Percentiles rank a stretch among this genome's conserved stretches.
Conservation (phyloP, 352 stramenopile genomes). For the Phytophthora uliginosa region DNA sequence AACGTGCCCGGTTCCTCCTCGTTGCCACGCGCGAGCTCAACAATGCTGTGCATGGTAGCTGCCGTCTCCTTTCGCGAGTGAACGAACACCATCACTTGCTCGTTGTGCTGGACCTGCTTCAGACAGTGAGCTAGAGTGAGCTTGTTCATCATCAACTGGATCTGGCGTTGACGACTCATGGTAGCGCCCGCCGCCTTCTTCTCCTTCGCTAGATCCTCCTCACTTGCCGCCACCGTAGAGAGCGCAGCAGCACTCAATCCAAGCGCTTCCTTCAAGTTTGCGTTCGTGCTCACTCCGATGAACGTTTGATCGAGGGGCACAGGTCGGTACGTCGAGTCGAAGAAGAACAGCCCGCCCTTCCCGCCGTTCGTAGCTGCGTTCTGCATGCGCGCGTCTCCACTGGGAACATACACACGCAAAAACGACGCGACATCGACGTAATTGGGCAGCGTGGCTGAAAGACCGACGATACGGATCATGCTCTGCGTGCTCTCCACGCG, state of each 20-base stretch:
- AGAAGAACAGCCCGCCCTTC: conserved; percentile 97
- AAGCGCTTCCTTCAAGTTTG: conserved; percentile 73
- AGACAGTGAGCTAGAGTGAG: conserved; percentile 79
- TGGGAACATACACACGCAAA: conserved; percentile 93
- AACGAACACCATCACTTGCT: conserved; percentile 99
- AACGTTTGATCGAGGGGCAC: conserved; percentile 99
- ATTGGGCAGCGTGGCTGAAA: conserved; percentile 99
- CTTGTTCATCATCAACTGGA: conserved; percentile 91
- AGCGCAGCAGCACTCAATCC: conserved; percentile 58
- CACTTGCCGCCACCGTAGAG: conserved; percentile 53
- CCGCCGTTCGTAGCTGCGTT: conserved; percentile 83
- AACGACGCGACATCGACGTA: conserved; percentile 99
- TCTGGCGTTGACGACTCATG: conserved; percentile 70
- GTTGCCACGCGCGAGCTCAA: conserved; percentile 88
- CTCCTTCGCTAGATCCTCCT: conserved; percentile 57
- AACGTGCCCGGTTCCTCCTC: conserved; percentile 66
- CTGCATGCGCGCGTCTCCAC: conserved; percentile 53
- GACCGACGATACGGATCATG: conserved; percentile 98
- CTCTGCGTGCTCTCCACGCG: conserved; percentile 98
- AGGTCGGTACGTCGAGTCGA: conserved; percentile 98
- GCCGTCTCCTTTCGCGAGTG: conserved; percentile 99
- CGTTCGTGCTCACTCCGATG: conserved; percentile 94
- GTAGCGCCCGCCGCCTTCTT: conserved; percentile 45
- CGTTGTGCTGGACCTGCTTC: conserved; percentile 65
- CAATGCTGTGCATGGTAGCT: conserved; percentile 94